Base-by-base conservation (phyloP, 2,329 filamentous ascomycete genomes). In the Alternaria arbusti region DNA sequence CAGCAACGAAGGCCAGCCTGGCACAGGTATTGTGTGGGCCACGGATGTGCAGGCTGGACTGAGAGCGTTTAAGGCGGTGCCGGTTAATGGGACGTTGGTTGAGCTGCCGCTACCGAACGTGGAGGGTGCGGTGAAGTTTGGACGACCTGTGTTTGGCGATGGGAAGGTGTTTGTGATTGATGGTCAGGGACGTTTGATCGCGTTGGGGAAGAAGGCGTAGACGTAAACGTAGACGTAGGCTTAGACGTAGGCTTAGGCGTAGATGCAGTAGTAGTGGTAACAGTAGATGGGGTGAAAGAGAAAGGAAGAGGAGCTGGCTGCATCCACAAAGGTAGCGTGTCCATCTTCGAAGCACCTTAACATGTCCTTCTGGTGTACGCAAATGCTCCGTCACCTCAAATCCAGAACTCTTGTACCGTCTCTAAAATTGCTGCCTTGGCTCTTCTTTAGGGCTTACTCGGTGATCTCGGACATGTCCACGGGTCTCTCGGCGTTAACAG, bases 91-190 rank as follows among this genome's bases (percentile, higher is more conserved):
- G 1, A 67, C 75, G 3, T 68, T 82, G 36, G 68, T 72, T 13
- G 69, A 77, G 25, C 79, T 83, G 63, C 66, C 70, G 6, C 47
- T 82, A 4, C 79, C 81, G 3, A 74, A 75, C 15, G 77, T 80
- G 2, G 78, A 79, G 13, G 79, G 81, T 6, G 66, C 79, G 15
- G 79, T 79, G 47, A 82, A 82, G 59, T 84, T 79, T 59, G 76
- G 74, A 57, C 76, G 78, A 50, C 81, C 76, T 40, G 78, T 74
- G 61, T 85, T 81, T 76, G 82, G 74, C 69, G 80, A 78, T 63
- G 65, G 69, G 6, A 67, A 59, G 57, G 67, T 74, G n/a, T 74
- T 72, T 65, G 54, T 74, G 25, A 51, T 74, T 49, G 70, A 73
- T 54, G 64, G 66, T n/a, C 61, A 57, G 56, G 61, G 60, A 11